phyloP scores from a whole-genome alignment of 1,284 basidiomycete species.

The Tilletia setariae region DNA sequence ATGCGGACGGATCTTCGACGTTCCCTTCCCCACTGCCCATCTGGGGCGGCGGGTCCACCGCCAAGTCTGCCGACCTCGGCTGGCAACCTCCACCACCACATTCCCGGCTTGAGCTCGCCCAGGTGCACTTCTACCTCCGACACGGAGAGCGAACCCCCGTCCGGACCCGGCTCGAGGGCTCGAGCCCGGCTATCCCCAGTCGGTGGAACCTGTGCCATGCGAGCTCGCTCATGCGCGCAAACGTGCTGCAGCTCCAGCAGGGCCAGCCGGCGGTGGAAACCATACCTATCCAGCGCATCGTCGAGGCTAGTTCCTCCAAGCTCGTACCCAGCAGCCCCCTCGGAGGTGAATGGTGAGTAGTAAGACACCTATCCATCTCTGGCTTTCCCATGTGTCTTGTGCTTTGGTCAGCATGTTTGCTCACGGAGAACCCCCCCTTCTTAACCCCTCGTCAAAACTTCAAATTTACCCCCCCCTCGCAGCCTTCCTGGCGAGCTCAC shows the following conservation, averaged over 20 bases:
- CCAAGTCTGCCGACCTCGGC: background rate
- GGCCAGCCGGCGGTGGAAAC: conserved; percentile 2
- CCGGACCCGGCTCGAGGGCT: conserved; percentile 38
- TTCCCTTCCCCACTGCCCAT: conserved; percentile 3
- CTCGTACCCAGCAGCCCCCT: conserved; percentile 22
- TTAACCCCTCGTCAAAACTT: too few relatives aligned
- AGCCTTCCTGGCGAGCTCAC: conserved; percentile 76
- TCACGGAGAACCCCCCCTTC: too few relatives aligned
- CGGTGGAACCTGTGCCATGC: conserved; percentile 50
- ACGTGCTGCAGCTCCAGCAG: conserved; percentile 8
- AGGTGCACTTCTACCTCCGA: conserved; percentile 48
- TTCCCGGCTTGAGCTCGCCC: conserved; percentile 25
- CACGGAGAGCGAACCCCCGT: conserved; percentile 52
- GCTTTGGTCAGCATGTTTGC: background rate
- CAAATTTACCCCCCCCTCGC: too few relatives aligned
- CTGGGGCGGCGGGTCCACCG: conserved; percentile 13
- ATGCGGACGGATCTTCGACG: conserved; percentile 9
- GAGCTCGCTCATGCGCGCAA: background rate
- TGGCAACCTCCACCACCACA: background rate
- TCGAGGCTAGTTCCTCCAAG: conserved; percentile 33
- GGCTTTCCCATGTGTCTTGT: background rate
- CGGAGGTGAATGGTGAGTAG: conserved; percentile 43
- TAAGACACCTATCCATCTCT: too few relatives aligned
- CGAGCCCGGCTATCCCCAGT: conserved; percentile 37
- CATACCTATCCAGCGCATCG: conserved; percentile 26